Conservation (phyloP, 495 filamentous ascomycete species). For the Tuber microsphaerosporum region DNA sequence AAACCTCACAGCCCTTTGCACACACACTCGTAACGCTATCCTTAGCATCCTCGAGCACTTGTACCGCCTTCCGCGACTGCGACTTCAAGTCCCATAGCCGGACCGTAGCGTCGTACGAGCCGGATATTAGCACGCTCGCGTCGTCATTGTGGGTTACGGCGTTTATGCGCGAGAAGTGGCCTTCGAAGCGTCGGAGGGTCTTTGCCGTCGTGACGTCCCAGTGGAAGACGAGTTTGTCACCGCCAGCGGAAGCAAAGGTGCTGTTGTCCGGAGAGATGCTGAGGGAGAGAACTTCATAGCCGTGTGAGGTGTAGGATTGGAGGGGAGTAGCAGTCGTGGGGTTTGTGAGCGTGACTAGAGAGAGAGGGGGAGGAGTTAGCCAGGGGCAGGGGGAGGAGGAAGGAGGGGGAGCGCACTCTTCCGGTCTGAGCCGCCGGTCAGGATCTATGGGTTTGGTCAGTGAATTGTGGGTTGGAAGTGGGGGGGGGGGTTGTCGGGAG, state of each 20-base stretch:
- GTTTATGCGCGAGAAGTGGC: conserved; percentile 68
- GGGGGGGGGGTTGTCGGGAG: background rate
- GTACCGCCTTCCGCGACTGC: conserved; percentile 60
- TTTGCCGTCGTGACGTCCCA: conserved; percentile 82
- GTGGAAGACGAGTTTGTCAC: conserved; percentile 80
- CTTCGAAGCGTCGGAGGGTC: conserved; percentile 67
- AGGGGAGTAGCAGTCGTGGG: conserved; percentile 52
- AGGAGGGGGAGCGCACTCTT: conserved; percentile 59
- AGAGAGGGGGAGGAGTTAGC: conserved; percentile 30
- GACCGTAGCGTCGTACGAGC: conserved; percentile 74
- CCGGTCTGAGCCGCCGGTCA: conserved; percentile 81
- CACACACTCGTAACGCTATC: conserved; percentile 65
- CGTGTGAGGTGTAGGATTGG: conserved; percentile 81
- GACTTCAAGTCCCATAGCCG: conserved; percentile 74
- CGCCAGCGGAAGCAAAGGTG: conserved; percentile 71
- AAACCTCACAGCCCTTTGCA: conserved; percentile 52
- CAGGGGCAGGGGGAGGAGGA: conserved; percentile 39
- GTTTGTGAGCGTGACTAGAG: conserved; percentile 41
- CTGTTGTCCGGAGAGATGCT: conserved; percentile 69
- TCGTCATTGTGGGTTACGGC: conserved; percentile 63
- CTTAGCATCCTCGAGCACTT: conserved; percentile 67
- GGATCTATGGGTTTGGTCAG: conserved; percentile 50
- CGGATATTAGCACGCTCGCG: conserved; percentile 64
- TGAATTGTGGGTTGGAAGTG: conserved; percentile 3
- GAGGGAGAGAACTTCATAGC: conserved; percentile 79